phyloP scores from a whole-genome alignment of 2,329 filamentous ascomycete genomes.

The Ceratocystis cubensis region DNA sequence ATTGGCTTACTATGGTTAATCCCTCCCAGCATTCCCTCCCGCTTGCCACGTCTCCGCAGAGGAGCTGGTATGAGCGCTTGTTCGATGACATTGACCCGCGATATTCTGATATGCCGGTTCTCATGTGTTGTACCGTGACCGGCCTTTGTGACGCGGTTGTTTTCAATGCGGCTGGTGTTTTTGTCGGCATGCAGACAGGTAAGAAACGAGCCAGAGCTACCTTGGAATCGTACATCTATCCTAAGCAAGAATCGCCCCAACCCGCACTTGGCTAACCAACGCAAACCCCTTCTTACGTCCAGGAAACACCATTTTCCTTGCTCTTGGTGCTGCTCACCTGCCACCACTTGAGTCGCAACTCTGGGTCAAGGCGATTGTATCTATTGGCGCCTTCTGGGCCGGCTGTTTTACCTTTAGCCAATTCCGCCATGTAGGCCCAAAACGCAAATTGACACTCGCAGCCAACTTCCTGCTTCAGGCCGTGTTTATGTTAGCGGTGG shows the following conservation, averaged over 20 bases:
- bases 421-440: constrained; percentile 28
- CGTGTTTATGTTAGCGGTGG: constrained; percentile 39
- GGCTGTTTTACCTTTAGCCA: constrained; percentile 39
- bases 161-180: constrained; percentile 31
- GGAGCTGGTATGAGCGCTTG: constrained; percentile 11
- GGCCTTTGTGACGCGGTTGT: constrained; percentile 32
- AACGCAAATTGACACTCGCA: constrained; percentile 33
- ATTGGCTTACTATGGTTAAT: neutral
- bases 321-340: constrained; percentile 43
- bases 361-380: constrained; percentile 38
- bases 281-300: neutral
- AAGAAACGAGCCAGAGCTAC: constrained; percentile 10
- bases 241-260: too few relatives aligned
- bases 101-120: constrained; percentile 29
- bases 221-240: too few relatives aligned
- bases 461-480: constrained; percentile 42
- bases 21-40: neutral
- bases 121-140: constrained; percentile 31
- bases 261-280: too few relatives aligned
- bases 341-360: constrained; percentile 38
- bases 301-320: constrained; percentile 52
- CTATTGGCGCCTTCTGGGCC: constrained; percentile 40
- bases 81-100: constrained; percentile 14
- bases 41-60: neutral
- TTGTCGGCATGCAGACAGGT: constrained; percentile 33